A percentile compares a stretch with the other conserved stretches of the same genome.
These are phyloP conservation scores for Colletotrichum phormii DNA, from an alignment of 2,329 filamentous ascomycete genomes.

Conservation along the genomic window DNA sequence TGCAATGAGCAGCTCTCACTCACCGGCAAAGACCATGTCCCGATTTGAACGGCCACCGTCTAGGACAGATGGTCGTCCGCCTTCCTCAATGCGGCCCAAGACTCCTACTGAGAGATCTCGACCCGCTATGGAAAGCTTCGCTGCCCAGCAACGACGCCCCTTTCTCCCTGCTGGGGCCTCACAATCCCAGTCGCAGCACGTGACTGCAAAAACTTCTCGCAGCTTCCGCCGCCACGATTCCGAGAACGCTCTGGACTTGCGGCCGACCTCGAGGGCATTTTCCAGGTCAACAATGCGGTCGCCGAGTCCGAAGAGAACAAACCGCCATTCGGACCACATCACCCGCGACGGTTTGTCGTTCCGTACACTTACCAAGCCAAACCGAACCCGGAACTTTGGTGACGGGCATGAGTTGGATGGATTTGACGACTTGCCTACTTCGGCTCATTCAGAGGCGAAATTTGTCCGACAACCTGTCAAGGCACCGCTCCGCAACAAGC, in stretches of 20 bases:
- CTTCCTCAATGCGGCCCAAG: constrained; percentile 70
- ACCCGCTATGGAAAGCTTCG: constrained; percentile 61
- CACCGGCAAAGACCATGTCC: constrained; percentile 61
- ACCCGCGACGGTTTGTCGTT: constrained; percentile 36
- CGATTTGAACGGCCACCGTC: constrained; percentile 71
- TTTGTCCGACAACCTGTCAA: constrained; percentile 86
- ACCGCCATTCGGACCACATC: constrained; percentile 47
- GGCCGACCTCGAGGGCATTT: constrained; percentile 67
- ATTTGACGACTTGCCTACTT: constrained; percentile 96
- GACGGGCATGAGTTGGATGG: constrained; percentile 92
- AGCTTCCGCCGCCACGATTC: constrained; percentile 86
- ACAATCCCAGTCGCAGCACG: constrained; percentile 81
- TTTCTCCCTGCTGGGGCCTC: constrained; percentile 85
- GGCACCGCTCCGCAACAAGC: constrained; percentile 66
- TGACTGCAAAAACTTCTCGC: constrained; percentile 76
- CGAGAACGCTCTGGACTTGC: constrained; percentile 72
- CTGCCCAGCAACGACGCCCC: constrained; percentile 70
- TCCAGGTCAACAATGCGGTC: constrained; percentile 70
- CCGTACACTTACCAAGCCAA: constrained; percentile 39
- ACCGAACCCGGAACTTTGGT: constrained; percentile 79
- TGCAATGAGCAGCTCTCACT: constrained; percentile 64
- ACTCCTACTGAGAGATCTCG: constrained; percentile 76
- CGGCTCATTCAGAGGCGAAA: constrained; percentile 81
- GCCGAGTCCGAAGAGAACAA: constrained; percentile 66
- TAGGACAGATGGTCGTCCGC: constrained; percentile 65